These are phyloP conservation scores for Fibroporia radiculosa DNA, from an alignment of 768 basidiomycete species.

Conservation along the genomic window DNA sequence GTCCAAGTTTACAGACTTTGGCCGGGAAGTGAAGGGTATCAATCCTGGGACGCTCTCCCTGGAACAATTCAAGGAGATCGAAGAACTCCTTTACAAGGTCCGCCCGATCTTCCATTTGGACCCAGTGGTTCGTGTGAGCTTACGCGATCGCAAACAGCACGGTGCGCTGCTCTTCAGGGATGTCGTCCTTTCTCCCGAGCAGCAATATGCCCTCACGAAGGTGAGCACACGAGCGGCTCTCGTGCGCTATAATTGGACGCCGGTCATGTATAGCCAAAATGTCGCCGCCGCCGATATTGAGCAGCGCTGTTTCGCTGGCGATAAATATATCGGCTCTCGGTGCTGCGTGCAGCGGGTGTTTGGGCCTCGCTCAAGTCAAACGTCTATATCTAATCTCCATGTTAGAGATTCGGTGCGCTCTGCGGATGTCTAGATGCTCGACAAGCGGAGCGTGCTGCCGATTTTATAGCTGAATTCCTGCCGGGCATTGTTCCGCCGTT, in stretches of 20 bases:
- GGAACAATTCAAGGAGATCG: constrained; percentile 58
- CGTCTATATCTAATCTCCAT: not conserved
- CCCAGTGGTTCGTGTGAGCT: not conserved
- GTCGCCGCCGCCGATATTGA: no score
- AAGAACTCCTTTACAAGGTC: constrained; percentile 73
- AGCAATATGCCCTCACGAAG: constrained; percentile 82
- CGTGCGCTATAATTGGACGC: no score
- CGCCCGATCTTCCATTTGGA: constrained; percentile 10
- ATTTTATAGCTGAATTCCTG: no score
- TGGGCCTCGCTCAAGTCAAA: not conserved
- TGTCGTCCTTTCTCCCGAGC: constrained; percentile 62
- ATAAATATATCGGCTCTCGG: no score
- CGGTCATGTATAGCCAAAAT: no score
- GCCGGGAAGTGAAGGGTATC: constrained; percentile 68
- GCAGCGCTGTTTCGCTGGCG: no score
- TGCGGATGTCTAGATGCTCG: no score
- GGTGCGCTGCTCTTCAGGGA: constrained; percentile 69
- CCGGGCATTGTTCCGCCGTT: no score
- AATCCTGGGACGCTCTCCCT: constrained; percentile 55
- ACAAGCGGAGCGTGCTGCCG: no score
- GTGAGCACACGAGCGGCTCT: no score
- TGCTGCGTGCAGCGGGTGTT: no score
- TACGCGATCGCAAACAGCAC: constrained; percentile 36
- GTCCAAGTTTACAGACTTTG: constrained; percentile 61
- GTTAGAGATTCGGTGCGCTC: not conserved